Evolutionary conservation across 768 basidiomycete genomes (phyloP).

Genomic region (Tricholoma matsutake): DNA sequence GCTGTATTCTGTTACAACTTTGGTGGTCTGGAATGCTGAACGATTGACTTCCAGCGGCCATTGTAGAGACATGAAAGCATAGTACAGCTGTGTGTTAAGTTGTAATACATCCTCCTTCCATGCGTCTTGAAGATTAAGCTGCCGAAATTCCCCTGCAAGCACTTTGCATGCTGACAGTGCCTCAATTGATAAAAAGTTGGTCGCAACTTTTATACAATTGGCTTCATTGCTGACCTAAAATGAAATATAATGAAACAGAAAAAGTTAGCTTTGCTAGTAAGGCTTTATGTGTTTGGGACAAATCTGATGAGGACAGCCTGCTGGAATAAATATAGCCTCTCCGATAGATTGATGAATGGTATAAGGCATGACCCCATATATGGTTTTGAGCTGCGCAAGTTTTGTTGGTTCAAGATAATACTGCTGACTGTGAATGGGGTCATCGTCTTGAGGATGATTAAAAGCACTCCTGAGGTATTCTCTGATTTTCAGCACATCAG

Average conservation of each 20-base stretch:
- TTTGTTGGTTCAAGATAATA: slow-evolving; percentile 68
- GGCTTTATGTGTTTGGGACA: slow-evolving; percentile 11
- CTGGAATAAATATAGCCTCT: too few relatives aligned
- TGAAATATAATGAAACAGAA: slow-evolving; percentile 6
- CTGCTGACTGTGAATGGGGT: slow-evolving; percentile 88
- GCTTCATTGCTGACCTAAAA: slow-evolving; percentile 82
- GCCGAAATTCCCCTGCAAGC: too few relatives aligned
- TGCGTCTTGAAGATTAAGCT: too few relatives aligned
- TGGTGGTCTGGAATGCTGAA: too few relatives aligned
- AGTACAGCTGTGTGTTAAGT: too few relatives aligned
- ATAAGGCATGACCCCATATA: slow-evolving; percentile 70
- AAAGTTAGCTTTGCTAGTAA: background rate
- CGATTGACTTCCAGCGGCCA: too few relatives aligned
- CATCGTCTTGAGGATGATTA: slow-evolving; percentile 67
- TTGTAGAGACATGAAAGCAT: too few relatives aligned
- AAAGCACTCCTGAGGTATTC: too few relatives aligned
- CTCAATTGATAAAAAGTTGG: slow-evolving; percentile 90
- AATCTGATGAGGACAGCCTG: slow-evolving; percentile 88
- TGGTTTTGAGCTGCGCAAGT: slow-evolving; percentile 60
- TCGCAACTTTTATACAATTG: slow-evolving; percentile 91
- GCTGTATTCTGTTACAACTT: too few relatives aligned
- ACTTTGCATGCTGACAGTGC: too few relatives aligned
- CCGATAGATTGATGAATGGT: slow-evolving; percentile 85
- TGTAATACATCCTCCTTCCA: too few relatives aligned
- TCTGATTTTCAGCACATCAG: too few relatives aligned